Percentiles rank a stretch among this genome's conserved stretches.
phyloP scores from a whole-genome alignment of 2,329 filamentous ascomycete species.

The Trichoderma koningii region DNA sequence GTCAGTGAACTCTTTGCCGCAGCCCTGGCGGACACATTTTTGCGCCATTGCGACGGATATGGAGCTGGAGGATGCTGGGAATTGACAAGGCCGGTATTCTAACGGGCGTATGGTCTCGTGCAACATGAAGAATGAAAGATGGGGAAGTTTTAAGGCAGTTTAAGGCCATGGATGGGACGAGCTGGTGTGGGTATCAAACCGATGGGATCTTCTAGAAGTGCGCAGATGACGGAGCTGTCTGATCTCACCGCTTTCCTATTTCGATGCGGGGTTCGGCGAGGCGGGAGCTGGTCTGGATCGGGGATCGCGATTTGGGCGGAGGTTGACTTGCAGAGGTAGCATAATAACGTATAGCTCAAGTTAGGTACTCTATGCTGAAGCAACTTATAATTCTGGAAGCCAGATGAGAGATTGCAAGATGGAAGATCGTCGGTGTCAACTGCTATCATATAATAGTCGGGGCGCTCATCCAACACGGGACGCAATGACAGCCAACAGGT shows the following conservation, averaged over 20 bases:
- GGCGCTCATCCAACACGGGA: no score
- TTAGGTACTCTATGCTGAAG: no score
- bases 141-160: background rate
- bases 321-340: no score
- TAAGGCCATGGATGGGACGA: background rate
- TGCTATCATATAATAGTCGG: no score
- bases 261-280: conserved; percentile 36
- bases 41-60: conserved; percentile 59
- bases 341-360: no score
- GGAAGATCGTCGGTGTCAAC: no score
- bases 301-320: background rate
- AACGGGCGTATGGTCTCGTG: background rate
- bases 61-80: no score
- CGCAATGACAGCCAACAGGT: no score
- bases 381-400: no score
- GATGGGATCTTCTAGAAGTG: conserved; percentile 44
- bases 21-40: conserved; percentile 97
- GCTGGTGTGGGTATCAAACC: conserved; percentile 39
- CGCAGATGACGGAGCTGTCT: conserved; percentile 34
- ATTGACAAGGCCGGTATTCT: background rate
- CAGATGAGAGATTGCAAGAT: no score
- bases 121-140: background rate
- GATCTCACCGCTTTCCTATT: conserved; percentile 42
- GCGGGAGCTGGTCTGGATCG: background rate
- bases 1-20: conserved; percentile 84